phyloP scores from a whole-genome alignment of 768 basidiomycete species.

The Pulveroboletus sp. region DNA sequence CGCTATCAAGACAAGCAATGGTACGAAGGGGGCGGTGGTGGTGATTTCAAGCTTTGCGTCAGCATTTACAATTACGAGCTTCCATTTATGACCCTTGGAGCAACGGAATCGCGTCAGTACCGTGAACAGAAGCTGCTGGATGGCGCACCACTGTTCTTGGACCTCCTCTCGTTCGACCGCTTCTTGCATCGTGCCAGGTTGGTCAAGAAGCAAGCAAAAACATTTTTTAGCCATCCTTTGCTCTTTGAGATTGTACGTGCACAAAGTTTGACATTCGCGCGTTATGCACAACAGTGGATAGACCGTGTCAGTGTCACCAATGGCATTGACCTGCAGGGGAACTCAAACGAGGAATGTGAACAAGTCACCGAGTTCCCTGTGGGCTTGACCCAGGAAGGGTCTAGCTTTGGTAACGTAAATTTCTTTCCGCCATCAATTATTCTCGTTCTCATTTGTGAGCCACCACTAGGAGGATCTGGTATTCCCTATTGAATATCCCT shows the following conservation, averaged over 20 bases:
- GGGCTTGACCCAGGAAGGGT: conserved; percentile 13
- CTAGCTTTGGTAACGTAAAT: conserved; percentile 29
- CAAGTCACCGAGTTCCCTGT: conserved; percentile 1
- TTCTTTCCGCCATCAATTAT: background rate
- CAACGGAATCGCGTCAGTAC: background rate
- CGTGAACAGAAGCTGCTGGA: background rate
- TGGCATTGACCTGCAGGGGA: background rate
- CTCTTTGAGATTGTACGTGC: conserved; percentile 40
- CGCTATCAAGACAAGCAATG: conserved; percentile 47
- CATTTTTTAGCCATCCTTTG: conserved; percentile 41
- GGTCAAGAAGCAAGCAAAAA: conserved; percentile 36
- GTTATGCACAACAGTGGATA: conserved; percentile 18
- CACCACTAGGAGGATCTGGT: no score
- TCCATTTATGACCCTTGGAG: conserved; percentile 46
- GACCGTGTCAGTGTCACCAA: conserved; percentile 1
- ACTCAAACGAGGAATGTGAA: background rate
- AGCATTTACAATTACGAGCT: conserved; percentile 42
- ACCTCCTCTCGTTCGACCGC: conserved; percentile 42
- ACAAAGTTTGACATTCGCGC: background rate
- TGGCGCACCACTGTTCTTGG: conserved; percentile 36
- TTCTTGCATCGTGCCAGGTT: conserved; percentile 43
- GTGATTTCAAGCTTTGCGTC: conserved; percentile 44
- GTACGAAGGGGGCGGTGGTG: conserved; percentile 43
- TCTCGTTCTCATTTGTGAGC: background rate
- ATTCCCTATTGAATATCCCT: no score